phyloP scores from a whole-genome alignment of 225 moss, liverwort and hornwort species.

The Physcomitrellopsis africana region DNA sequence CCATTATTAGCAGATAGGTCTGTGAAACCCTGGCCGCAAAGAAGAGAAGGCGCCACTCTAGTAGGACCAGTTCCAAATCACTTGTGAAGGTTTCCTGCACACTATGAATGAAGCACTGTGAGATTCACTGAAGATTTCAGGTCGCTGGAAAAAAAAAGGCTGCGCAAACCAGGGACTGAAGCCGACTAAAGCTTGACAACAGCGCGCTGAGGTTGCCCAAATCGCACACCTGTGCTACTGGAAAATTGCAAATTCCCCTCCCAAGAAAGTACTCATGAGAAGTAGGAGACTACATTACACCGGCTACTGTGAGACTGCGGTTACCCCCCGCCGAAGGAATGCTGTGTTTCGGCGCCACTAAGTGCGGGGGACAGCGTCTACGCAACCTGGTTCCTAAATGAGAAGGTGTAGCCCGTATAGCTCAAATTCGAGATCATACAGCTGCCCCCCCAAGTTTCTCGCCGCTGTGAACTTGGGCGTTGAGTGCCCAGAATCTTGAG shows the following conservation, averaged over 20 bases:
- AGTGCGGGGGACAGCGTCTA: no score
- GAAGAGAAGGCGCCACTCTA: background rate
- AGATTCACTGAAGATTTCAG: background rate
- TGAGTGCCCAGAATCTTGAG: no score
- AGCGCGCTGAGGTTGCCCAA: background rate
- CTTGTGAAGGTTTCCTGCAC: background rate
- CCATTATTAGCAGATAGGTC: background rate
- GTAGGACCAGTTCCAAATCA: background rate
- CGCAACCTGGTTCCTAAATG: background rate
- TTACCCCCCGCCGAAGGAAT: no score
- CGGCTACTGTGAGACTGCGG: no score
- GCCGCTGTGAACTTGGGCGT: no score
- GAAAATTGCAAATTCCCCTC: background rate
- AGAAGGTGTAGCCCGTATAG: slow-evolving; percentile 1
- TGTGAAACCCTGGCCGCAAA: background rate
- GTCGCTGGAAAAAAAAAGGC: slow-evolving; percentile 13
- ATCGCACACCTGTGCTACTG: background rate
- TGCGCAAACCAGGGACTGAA: slow-evolving; percentile 24
- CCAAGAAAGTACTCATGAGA: slow-evolving; percentile 9
- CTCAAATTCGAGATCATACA: slow-evolving; percentile 7
- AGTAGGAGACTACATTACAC: background rate
- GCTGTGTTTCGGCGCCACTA: no score
- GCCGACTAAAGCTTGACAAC: background rate
- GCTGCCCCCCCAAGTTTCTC: background rate
- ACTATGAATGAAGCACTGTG: background rate